Conservation (phyloP, 345 rosid genomes). For the Populus nigra region DNA sequence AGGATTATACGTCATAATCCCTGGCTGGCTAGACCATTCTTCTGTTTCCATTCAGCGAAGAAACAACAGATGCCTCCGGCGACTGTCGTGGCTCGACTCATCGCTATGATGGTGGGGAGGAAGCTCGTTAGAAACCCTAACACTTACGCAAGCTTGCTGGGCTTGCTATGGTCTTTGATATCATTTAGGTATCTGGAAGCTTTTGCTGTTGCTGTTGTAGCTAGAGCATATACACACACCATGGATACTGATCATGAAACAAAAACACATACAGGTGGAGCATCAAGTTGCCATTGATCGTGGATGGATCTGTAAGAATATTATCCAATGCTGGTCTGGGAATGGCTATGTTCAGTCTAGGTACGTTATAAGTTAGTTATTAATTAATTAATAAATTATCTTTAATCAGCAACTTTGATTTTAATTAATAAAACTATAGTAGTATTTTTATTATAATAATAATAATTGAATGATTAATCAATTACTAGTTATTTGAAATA, state of each 20-base stretch:
- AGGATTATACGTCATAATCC: too few species aligned
- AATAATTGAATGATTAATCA: too few species aligned
- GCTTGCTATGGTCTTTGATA: conserved; percentile 27
- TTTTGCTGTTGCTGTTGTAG: too few species aligned
- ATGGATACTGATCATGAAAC: too few species aligned
- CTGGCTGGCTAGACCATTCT: too few species aligned
- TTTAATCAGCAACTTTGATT: background rate
- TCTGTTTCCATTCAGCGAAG: background rate
- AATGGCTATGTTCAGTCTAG: conserved; percentile 32
- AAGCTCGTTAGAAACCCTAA: conserved; percentile 35
- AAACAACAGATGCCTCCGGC: conserved; percentile 31
- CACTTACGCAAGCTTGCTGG: conserved; percentile 27
- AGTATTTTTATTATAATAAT: too few species aligned
- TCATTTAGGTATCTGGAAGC: conserved; percentile 19
- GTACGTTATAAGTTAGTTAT: background rate
- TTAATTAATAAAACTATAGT: too few species aligned
- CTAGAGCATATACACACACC: too few species aligned
- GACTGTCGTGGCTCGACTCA: conserved; percentile 29
- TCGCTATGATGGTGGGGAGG: conserved; percentile 33
- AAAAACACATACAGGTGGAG: conserved; percentile 15
- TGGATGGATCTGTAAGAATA: conserved; percentile 22
- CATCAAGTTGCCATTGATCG: conserved; percentile 27
- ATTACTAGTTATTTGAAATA: background rate
- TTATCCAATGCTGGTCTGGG: conserved; percentile 32
- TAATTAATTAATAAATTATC: too few species aligned